A percentile compares a stretch with the other conserved stretches of the same genome.
phyloP scores from a whole-genome alignment of 1,284 basidiomycete species.

The Cutaneotrichosporon sp. region DNA sequence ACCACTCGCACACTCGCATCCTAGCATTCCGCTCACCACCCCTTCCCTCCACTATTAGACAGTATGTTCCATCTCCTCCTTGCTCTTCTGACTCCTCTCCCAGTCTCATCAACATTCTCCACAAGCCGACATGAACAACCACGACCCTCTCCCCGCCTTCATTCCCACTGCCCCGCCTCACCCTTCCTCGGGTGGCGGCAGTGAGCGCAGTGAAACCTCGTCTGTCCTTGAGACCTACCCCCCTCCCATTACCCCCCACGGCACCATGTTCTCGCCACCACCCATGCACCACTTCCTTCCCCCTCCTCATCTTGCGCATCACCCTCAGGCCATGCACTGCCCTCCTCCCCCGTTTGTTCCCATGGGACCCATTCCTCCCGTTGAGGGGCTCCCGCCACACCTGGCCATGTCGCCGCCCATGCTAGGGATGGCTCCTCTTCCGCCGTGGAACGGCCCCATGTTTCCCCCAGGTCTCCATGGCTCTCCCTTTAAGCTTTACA shows the following conservation, averaged over 20 bases:
- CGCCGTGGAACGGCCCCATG: neutral
- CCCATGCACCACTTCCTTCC: neutral
- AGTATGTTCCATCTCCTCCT: neutral
- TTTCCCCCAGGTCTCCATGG: neutral
- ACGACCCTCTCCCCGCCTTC: conserved; percentile 6
- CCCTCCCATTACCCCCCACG: conserved; percentile 4
- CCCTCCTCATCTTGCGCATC: neutral
- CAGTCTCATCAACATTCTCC: neutral
- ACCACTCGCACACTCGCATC: neutral
- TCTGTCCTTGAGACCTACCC: neutral
- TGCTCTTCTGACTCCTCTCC: neutral
- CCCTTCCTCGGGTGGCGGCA: neutral
- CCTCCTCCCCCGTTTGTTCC: neutral
- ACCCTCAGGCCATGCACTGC: neutral
- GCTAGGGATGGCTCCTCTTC: neutral
- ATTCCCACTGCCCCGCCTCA: conserved; percentile 12
- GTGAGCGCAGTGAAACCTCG: neutral
- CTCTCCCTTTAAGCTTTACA: conserved; percentile 8
- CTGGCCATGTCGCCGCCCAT: neutral
- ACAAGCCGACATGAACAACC: neutral
- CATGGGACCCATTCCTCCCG: neutral
- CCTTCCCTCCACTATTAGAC: neutral
- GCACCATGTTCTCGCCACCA: neutral
- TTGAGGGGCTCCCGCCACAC: neutral
- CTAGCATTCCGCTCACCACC: neutral